Base-by-base conservation (phyloP, 306 rosid genomes). In the Pterocarpus santalinus region DNA sequence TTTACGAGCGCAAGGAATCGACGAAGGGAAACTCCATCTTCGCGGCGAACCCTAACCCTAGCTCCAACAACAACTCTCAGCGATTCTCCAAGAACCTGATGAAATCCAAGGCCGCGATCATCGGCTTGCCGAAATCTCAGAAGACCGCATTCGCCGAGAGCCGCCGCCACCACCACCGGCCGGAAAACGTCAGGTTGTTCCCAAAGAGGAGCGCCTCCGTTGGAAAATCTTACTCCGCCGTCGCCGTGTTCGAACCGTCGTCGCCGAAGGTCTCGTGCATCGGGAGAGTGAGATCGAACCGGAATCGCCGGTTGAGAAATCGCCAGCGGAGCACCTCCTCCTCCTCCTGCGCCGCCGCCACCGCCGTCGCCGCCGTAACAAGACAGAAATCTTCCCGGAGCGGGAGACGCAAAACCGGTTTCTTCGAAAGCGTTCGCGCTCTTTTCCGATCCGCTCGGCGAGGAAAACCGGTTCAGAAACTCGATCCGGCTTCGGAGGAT, bases 261-360 rank as follows among this genome's bases (percentile, higher is more conserved):
- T 95, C 99, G 10, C 99, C 99, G 8, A 95, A 95, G 86, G 99
- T 95, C 8, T 95, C 99, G 0, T 95, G 99, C 56, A 95, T 95
- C 78, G 99, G 99, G 4, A 87, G 94, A 68, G 99, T 95, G 71
- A 87, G 97, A 87, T 95, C 99, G 9, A 95, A 89, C 62, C 85
- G 93, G 69, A 90, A 84, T 62, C 90, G 97, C 0, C 75, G 92
- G 55, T 41, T 80, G 77, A 78, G 90, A 88, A 84, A 38, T 44
- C 97, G 92, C 58, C 90, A 81, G 32, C 65, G 85, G 6, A 49
- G 89, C 7, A 17, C 62, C 7, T 84, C 87, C 32, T 79, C 81
- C 53, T 28, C 81, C 68, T 13, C 82, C 56, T 1, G 35, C 52
- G 5, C 72, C 4, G 4, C 8, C 60, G 2, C 44, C 6, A 6